phyloP scores from a whole-genome alignment of 2,329 filamentous ascomycete species.

The Fusarium kyushuense region DNA sequence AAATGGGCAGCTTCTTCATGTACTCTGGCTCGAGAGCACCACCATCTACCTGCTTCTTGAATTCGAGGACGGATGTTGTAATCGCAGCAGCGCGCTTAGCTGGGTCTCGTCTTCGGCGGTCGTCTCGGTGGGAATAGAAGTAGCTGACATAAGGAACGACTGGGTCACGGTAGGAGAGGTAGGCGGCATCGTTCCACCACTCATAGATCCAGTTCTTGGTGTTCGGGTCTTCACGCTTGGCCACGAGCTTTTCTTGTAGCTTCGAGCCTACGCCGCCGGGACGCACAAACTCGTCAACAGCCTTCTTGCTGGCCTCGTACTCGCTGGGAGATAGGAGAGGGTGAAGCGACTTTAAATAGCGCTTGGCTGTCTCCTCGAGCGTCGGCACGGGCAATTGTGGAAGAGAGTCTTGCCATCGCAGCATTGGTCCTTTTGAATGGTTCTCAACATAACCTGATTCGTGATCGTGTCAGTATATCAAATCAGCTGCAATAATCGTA shows the following conservation, averaged over 20 bases:
- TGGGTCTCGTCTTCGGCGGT: constrained; percentile 86
- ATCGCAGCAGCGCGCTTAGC: constrained; percentile 94
- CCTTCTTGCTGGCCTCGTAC: constrained; percentile 79
- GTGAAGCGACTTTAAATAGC: constrained; percentile 84
- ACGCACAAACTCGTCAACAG: constrained; percentile 87
- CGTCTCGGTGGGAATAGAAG: constrained; percentile 98
- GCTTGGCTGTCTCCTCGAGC: constrained; percentile 82
- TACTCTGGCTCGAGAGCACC: constrained; percentile 94
- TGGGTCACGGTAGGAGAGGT: constrained; percentile 92
- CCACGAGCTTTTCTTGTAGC: constrained; percentile 89
- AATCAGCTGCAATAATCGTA: neutral
- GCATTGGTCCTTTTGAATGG: constrained; percentile 80
- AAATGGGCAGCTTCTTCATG: constrained; percentile 97
- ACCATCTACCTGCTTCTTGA: constrained; percentile 90
- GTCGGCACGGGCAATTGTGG: constrained; percentile 83
- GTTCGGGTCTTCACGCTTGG: constrained; percentile 81
- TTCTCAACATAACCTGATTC: constrained; percentile 81
- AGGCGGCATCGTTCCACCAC: constrained; percentile 98
- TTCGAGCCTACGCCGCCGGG: constrained; percentile 85
- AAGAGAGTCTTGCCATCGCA: constrained; percentile 88
- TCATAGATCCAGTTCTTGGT: constrained; percentile 95
- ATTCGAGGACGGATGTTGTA: constrained; percentile 85
- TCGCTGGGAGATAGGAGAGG: constrained; percentile 77
- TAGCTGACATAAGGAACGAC: constrained; percentile 98
- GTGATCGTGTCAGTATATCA: constrained; percentile 35